A percentile compares a stretch with the other conserved stretches of the same genome.
Conservation (phyloP, 164 flowering plant species). For the Vitis vinifera region DNA sequence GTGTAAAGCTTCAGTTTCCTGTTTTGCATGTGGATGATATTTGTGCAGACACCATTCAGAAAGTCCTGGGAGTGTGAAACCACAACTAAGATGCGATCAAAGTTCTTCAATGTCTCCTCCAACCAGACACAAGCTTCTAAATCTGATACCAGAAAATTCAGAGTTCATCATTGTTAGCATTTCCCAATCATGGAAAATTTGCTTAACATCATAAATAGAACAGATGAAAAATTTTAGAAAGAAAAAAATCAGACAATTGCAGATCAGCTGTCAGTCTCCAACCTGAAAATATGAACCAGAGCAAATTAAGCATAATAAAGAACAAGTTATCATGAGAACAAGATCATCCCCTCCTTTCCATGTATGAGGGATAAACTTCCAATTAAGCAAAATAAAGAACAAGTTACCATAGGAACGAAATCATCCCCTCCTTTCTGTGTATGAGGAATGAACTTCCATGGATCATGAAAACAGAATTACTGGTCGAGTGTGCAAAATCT, state of each 20-base stretch:
- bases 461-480: too few relatives aligned
- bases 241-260: not conserved
- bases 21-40: slow-evolving; percentile 95
- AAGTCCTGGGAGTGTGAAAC: slow-evolving; percentile 97
- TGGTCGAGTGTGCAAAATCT: too few relatives aligned
- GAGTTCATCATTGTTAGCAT: too few relatives aligned
- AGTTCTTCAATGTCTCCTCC: slow-evolving; percentile 87
- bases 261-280: not conserved
- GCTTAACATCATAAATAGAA: not conserved
- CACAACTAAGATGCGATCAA: slow-evolving; percentile 90
- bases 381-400: too few relatives aligned
- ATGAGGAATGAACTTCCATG: too few relatives aligned
- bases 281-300: not conserved
- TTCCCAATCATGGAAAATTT: too few relatives aligned
- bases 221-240: not conserved
- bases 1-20: slow-evolving; percentile 76
- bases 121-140: slow-evolving; percentile 98
- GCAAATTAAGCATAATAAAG: not conserved
- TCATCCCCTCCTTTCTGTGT: too few relatives aligned
- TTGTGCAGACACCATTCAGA: slow-evolving; percentile 93
- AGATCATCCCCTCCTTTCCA: too few relatives aligned
- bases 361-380: too few relatives aligned
- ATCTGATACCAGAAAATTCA: slow-evolving; percentile 46
- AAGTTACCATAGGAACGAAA: too few relatives aligned
- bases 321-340: not conserved